phyloP scores from a whole-genome alignment of 2,329 filamentous ascomycete genomes.

The Aspergillus versicolor region DNA sequence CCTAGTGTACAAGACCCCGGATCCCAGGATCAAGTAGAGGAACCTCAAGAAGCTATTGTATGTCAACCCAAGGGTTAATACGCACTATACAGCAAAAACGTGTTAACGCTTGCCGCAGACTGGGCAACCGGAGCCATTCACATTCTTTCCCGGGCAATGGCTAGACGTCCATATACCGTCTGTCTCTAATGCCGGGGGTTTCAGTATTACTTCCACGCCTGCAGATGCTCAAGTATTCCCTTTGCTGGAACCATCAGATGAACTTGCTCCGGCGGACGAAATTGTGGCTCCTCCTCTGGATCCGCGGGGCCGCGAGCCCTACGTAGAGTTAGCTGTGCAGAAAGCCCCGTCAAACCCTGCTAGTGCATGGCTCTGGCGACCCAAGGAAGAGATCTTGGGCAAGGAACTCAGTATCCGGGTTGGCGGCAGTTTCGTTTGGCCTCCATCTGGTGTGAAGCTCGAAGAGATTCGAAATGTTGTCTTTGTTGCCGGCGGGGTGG shows the following conservation, averaged over 20 bases:
- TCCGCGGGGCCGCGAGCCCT: slow-evolving; percentile 40
- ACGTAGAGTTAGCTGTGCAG: slow-evolving; percentile 78
- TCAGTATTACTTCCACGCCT: slow-evolving; percentile 81
- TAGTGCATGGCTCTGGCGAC: slow-evolving; percentile 73
- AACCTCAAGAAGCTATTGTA: slow-evolving; percentile 47
- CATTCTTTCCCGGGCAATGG: slow-evolving; percentile 86
- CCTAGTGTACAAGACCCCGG: slow-evolving; percentile 36
- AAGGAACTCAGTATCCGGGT: slow-evolving; percentile 65
- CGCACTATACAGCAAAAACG: neutral
- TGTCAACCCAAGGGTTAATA: slow-evolving; percentile 25
- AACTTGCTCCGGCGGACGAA: slow-evolving; percentile 20
- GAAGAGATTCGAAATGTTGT: slow-evolving; percentile 59
- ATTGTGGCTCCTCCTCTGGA: slow-evolving; percentile 21
- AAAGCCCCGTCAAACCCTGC: slow-evolving; percentile 68
- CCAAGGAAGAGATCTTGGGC: slow-evolving; percentile 56
- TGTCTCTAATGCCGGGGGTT: slow-evolving; percentile 72
- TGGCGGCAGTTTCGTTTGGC: slow-evolving; percentile 79
- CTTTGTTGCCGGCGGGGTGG: slow-evolving; percentile 78
- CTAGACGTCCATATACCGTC: slow-evolving; percentile 76
- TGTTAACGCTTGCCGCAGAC: slow-evolving; percentile 16
- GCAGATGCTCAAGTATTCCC: slow-evolving; percentile 48
- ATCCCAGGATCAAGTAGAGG: slow-evolving; percentile 12
- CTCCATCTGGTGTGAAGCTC: slow-evolving; percentile 51
- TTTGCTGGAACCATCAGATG: slow-evolving; percentile 20
- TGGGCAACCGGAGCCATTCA: slow-evolving; percentile 30